These are phyloP conservation scores for Agastache rugosa DNA, from an alignment of 257 asterid genomes.

Conservation along the genomic window DNA sequence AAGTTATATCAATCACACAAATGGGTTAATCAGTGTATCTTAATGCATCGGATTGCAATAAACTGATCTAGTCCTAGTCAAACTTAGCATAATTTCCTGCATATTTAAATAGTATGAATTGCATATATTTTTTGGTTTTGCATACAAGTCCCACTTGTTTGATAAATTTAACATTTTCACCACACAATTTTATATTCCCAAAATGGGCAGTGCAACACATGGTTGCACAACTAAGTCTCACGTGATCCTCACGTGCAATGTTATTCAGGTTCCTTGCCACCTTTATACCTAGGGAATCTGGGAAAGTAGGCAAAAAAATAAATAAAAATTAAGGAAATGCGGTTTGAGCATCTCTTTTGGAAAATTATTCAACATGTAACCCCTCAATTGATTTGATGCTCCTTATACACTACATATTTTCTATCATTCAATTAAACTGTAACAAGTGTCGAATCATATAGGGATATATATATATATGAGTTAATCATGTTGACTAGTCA, in stretches of 20 bases:
- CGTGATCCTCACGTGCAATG: constrained; percentile 34
- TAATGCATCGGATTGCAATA: too few relatives aligned
- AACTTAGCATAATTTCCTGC: too few relatives aligned
- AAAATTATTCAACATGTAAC: neutral
- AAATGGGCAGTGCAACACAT: constrained; percentile 22
- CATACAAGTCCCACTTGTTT: neutral
- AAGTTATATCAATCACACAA: too few relatives aligned
- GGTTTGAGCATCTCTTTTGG: neutral
- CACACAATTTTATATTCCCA: neutral
- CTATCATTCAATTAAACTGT: neutral
- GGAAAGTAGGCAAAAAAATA: constrained; percentile 7
- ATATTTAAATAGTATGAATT: neutral
- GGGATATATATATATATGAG: too few relatives aligned
- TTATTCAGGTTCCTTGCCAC: constrained; percentile 38
- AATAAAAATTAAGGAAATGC: neutral
- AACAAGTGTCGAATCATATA: neutral
- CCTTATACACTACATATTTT: neutral
- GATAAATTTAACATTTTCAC: neutral
- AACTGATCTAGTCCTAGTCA: too few relatives aligned
- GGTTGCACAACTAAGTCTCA: constrained; percentile 15
- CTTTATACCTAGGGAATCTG: constrained; percentile 39
- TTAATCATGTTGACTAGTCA: too few relatives aligned
- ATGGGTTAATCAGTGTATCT: too few relatives aligned
- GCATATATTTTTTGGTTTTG: too few relatives aligned
- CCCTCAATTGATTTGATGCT: constrained; percentile 1